These are phyloP conservation scores for Strobilomyces confusus DNA, from an alignment of 768 basidiomycete genomes.

Conservation along the genomic window DNA sequence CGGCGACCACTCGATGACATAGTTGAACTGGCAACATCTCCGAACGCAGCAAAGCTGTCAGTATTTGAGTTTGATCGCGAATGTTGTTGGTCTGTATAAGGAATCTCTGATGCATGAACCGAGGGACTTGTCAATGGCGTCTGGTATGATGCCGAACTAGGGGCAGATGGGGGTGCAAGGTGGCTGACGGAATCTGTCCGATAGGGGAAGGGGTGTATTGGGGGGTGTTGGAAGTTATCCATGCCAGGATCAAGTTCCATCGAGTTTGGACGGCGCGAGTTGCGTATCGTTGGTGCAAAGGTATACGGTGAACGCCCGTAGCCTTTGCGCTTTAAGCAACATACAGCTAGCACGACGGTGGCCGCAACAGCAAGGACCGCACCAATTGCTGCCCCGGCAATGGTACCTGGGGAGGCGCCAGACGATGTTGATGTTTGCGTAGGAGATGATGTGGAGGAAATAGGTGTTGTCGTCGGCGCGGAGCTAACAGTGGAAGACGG, in stretches of 20 bases:
- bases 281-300: slow-evolving; percentile 18
- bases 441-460: slow-evolving; percentile 19
- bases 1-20: slow-evolving; percentile 40
- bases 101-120: slow-evolving; percentile 3
- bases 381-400: slow-evolving; percentile 48
- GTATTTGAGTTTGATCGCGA: slow-evolving; percentile 20
- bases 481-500: slow-evolving; percentile 47
- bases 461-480: slow-evolving; percentile 14
- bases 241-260: slow-evolving; percentile 35
- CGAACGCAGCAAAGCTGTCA: slow-evolving; percentile 16
- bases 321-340: slow-evolving; percentile 39
- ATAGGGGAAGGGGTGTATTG: slow-evolving; percentile 33
- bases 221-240: slow-evolving; percentile 30
- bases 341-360: slow-evolving; percentile 47
- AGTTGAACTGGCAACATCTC: slow-evolving; percentile 20
- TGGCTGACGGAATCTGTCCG: slow-evolving; percentile 19
- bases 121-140: slow-evolving; percentile 9
- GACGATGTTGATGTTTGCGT: slow-evolving; percentile 17
- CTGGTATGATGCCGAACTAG: slow-evolving; percentile 5
- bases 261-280: slow-evolving; percentile 33
- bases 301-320: slow-evolving; percentile 27
- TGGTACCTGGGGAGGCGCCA: slow-evolving; percentile 40
- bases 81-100: slow-evolving; percentile 5
- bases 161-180: slow-evolving; percentile 11
- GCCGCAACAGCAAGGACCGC: slow-evolving; percentile 51